Conservation (phyloP, 495 filamentous ascomycete species). For the Tuber melanosporum region DNA sequence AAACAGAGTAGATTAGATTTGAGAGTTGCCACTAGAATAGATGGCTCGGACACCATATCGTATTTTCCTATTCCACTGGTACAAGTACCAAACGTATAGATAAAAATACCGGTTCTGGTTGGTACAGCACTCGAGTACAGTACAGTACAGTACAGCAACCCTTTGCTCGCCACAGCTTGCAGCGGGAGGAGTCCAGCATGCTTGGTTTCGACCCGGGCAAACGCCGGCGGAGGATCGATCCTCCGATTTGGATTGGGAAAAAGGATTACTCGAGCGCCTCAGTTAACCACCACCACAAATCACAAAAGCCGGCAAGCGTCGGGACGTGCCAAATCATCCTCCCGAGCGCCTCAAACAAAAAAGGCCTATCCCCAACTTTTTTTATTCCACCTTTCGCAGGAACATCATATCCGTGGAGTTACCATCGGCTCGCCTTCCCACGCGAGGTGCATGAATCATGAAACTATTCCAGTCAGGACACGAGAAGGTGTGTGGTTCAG, state of each 20-base stretch:
- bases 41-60: not conserved
- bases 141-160: not conserved
- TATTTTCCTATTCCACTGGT: not conserved
- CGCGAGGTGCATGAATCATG: not conserved
- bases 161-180: not conserved
- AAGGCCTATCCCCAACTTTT: not conserved
- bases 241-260: not conserved
- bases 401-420: not conserved
- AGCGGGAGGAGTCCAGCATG: not conserved
- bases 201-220: not conserved
- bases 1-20: not conserved
- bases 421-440: not conserved
- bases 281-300: not conserved
- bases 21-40: not conserved
- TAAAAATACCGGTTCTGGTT: too few relatives aligned
- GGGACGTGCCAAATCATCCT: not conserved
- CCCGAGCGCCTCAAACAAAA: not conserved
- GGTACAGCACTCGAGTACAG: too few relatives aligned
- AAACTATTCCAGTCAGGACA: not conserved
- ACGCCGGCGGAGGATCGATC: not conserved
- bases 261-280: not conserved
- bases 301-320: not conserved
- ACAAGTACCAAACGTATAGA: too few relatives aligned
- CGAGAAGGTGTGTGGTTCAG: not conserved
- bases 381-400: not conserved